Percentiles rank a stretch among this genome's conserved stretches.
These are phyloP conservation scores for Malassezia equina DNA, from an alignment of 1,284 basidiomycete genomes.

Conservation along the genomic window DNA sequence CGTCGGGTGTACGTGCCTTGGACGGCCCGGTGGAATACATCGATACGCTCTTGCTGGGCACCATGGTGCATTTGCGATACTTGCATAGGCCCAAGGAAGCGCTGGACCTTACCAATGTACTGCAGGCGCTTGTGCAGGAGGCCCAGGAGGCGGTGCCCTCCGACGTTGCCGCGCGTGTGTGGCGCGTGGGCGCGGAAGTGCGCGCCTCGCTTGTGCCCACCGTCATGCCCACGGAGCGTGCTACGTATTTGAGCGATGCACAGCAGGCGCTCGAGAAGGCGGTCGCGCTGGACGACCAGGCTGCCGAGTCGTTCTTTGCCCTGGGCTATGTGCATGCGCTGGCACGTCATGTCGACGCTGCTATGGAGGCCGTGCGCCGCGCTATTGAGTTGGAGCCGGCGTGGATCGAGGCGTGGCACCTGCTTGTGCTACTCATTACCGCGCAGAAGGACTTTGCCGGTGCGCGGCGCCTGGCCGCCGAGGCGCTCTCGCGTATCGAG, in stretches of 20 bases:
- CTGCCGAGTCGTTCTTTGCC: conserved; percentile 58
- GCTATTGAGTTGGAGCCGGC: conserved; percentile 64
- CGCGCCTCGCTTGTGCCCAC: conserved; percentile 57
- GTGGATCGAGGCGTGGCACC: conserved; percentile 78
- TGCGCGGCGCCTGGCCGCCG: conserved; percentile 67
- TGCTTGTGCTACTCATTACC: conserved; percentile 71
- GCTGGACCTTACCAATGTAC: conserved; percentile 27
- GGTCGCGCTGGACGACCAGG: conserved; percentile 55
- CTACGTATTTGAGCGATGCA: conserved; percentile 56
- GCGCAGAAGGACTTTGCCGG: conserved; percentile 70
- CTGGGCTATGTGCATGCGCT: conserved; percentile 53
- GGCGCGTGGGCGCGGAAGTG: conserved; percentile 4
- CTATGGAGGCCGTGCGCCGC: conserved; percentile 60
- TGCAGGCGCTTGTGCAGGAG: conserved; percentile 14
- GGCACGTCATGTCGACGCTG: conserved; percentile 61
- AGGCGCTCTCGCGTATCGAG: conserved; percentile 50
- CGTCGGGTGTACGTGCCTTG: conserved; percentile 1
- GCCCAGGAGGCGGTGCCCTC: conserved; percentile 11
- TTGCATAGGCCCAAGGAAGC: conserved; percentile 23
- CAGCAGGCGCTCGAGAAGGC: conserved; percentile 57
- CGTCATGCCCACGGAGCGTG: conserved; percentile 54
- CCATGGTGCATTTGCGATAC: conserved; percentile 23
- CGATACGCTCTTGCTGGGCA: conserved; percentile 31
- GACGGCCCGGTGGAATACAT: conserved; percentile 21
- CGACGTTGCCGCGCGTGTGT: conserved; percentile 2